Base-by-base conservation (phyloP, 805 yeast genomes). In the Cyberlindnera americana region DNA sequence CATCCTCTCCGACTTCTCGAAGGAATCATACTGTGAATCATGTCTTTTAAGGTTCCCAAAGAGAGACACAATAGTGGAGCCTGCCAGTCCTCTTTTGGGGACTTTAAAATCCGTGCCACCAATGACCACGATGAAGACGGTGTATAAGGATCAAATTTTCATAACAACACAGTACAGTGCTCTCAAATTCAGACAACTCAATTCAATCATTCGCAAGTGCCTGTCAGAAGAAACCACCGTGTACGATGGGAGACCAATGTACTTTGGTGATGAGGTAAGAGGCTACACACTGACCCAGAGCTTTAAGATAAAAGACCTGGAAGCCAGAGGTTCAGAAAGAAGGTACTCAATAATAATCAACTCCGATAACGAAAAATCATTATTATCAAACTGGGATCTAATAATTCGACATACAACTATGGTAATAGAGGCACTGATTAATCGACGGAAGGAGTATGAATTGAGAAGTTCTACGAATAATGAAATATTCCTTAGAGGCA, bases 321-420 rank as follows among this genome's bases (percentile, higher is more conserved):
- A 77, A 34, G 89, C 91, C 0, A 66, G 91, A 40, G 91, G 91
- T 2, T 76, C 83, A 1, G 89, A 83, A 55, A 64, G 91, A 42
- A 72, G 83, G 37, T 83, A 81, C 49, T 68, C 82, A 1, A 56
- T 81, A 15, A 68, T 81, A 41, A 76, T 81, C 12, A 70, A 79
- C 2, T 64, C 75, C 10, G 83, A 79, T 49, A 62, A 69, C 16
- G 85, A 75, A 43, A 52, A 62, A n/a, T 69, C 62, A 13, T 56
- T 83, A 13, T 58, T 80, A n/a, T 59, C 65, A 22, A 69, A 74
- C 45, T 82, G 85, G 80, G 70, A 74, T 27, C 56, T 70, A 32
- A 67, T 80, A 2, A 57, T 64, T 13, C 54, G 63, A 9, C 76
- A 67, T 22, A 53, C 73, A 14, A 52, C 56, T 2, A 63, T 56